Conservation (phyloP, 257 asterid species). For the Galeopsis tetrahit region DNA sequence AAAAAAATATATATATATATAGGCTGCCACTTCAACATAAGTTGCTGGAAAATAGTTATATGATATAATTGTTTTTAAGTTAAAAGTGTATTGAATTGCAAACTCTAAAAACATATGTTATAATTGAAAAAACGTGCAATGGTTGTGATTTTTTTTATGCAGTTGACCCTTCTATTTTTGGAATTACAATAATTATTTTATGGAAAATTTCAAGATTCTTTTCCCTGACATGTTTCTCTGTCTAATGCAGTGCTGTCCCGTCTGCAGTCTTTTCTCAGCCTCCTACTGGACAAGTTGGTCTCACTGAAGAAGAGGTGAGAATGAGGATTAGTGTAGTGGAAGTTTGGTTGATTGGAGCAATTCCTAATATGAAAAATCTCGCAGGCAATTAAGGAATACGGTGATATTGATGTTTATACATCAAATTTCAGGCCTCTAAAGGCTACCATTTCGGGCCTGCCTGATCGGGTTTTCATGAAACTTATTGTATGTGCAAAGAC, state of each 20-base stretch:
- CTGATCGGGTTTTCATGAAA: slow-evolving; percentile 91
- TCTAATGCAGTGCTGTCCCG: slow-evolving; percentile 73
- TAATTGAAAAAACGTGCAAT: too few species aligned
- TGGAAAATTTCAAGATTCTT: neutral
- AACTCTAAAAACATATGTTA: too few species aligned
- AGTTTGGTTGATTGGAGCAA: slow-evolving; percentile 18
- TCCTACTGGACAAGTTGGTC: slow-evolving; percentile 93
- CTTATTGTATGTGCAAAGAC: slow-evolving; percentile 85
- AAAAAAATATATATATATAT: too few species aligned
- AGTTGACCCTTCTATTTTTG: neutral
- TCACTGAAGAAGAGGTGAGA: slow-evolving; percentile 87
- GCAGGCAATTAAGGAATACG: slow-evolving; percentile 55
- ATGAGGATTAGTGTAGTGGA: slow-evolving; percentile 22
- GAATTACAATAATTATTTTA: neutral
- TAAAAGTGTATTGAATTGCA: too few species aligned
- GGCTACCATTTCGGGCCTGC: slow-evolving; percentile 96
- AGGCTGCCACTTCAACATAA: too few species aligned
- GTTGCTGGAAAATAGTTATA: too few species aligned
- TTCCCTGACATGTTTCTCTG: slow-evolving; percentile 25
- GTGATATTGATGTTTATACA: slow-evolving; percentile 82
- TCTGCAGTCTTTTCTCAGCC: slow-evolving; percentile 97
- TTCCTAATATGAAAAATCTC: slow-evolving; percentile 30
- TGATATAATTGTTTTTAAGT: too few species aligned
- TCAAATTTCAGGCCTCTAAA: slow-evolving; percentile 89
- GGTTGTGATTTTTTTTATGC: too few species aligned